Conservation (phyloP, 306 rosid genomes). For the Medicago ruthenica region DNA sequence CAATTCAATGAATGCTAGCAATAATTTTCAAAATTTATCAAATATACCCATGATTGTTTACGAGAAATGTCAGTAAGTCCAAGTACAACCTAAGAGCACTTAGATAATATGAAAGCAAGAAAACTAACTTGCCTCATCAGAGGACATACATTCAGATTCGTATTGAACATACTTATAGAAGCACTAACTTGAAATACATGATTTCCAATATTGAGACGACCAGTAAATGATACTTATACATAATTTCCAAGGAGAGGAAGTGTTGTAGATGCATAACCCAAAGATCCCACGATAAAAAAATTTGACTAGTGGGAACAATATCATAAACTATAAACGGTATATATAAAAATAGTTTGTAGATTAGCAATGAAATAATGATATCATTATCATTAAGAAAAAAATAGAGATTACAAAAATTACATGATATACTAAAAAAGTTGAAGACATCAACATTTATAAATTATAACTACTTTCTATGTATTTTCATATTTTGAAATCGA, state of each 20-base stretch:
- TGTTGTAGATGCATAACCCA: background rate
- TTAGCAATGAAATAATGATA: background rate
- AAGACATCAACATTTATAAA: background rate
- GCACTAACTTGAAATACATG: background rate
- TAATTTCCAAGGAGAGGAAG: background rate
- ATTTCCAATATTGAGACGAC: background rate
- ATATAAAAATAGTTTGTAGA: background rate
- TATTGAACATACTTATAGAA: constrained; percentile 24
- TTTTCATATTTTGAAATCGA: background rate
- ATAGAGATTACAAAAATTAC: background rate
- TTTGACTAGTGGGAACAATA: background rate
- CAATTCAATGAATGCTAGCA: constrained; percentile 24
- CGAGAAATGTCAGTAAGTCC: constrained; percentile 5
- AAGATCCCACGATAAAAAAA: background rate
- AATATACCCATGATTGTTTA: constrained; percentile 8
- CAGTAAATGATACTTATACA: background rate
- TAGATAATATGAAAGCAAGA: background rate
- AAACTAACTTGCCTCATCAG: constrained; percentile 5
- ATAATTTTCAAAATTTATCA: constrained; percentile 26
- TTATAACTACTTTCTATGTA: background rate
- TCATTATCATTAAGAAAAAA: background rate
- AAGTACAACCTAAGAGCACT: constrained; percentile 28
- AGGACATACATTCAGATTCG: constrained; percentile 25
- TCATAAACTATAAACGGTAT: background rate
- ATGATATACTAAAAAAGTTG: background rate